Evolutionary conservation across 208 protist genomes (phyloP).

Genomic region (Trypanosoma vivax): DNA sequence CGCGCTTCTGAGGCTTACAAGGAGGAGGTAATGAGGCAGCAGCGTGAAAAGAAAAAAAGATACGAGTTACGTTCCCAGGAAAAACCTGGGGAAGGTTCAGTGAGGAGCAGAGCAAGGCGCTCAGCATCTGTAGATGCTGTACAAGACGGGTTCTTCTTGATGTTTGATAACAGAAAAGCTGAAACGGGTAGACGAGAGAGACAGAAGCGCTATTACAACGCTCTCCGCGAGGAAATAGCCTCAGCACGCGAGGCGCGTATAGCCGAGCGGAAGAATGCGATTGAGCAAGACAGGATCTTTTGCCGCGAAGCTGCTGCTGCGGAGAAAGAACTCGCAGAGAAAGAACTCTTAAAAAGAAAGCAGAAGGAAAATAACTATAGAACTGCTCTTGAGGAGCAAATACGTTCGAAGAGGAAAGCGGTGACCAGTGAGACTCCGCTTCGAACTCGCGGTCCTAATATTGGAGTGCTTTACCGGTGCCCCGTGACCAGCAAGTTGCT

Average conservation of each 20-base stretch:
- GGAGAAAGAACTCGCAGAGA: constrained; percentile 11
- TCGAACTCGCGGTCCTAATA: constrained; percentile 13
- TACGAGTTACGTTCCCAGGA: too few relatives aligned
- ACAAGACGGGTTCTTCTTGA: constrained; percentile 5
- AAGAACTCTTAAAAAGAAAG: constrained; percentile 23
- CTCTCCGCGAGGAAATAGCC: constrained; percentile 17
- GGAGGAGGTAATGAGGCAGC: neutral
- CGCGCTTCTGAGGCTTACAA: constrained; percentile 3
- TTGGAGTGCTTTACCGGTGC: constrained; percentile 44
- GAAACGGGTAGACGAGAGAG: constrained; percentile 15
- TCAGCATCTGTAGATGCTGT: neutral
- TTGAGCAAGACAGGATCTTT: constrained; percentile 17
- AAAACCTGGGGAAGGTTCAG: too few relatives aligned
- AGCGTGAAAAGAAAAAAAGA: constrained; percentile 2
- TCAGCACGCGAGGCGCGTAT: constrained; percentile 17
- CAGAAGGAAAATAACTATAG: constrained; percentile 15
- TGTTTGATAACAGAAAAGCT: neutral
- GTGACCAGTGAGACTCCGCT: neutral
- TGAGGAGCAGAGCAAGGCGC: constrained; percentile 9
- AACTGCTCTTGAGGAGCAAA: constrained; percentile 10
- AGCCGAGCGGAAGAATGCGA: constrained; percentile 6
- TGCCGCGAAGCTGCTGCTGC: constrained; percentile 13
- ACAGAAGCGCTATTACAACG: constrained; percentile 21
- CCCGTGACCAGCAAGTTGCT: constrained; percentile 50
- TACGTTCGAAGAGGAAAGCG: constrained; percentile 11